Base-by-base conservation (phyloP, 2,329 filamentous ascomycete species). In the Aspergillus neotritici region DNA sequence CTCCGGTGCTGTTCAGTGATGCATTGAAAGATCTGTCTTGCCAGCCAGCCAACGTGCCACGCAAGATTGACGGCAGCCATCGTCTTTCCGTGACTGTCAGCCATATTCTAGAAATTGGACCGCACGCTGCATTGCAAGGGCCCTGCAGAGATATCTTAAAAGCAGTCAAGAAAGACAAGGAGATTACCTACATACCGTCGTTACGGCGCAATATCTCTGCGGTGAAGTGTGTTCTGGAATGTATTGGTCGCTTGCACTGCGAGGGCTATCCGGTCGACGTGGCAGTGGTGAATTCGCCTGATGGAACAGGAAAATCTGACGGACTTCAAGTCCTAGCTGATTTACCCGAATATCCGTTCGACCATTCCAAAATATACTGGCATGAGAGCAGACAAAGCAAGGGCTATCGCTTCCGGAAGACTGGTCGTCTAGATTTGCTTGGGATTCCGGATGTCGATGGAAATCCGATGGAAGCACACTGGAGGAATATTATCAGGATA, bases 401-500 rank as follows among this genome's bases (percentile, higher is more conserved):
- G 11, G 54, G 53, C 11, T 32, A 54, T 16, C 47, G 56, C 1
- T 54, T 58, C 32, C 40, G 47, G 4, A 28, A 30, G n/a, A 31
- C 25, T 8, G 21, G 28, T 1, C 32, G 49, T 5, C 36, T 38
- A 16, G 48, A 52, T 31, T 34, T 57, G 9, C 35, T 57, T 3
- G 57, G 57, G 4, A 29, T 42, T 0, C 53, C 44, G 4, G 37
- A 33, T 5, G 25, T 33, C 5, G 43, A 57, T n/a, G 52, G 42
- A 31, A 55, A 53, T 12, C 49, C 48, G 4, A 35, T 49, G 10
- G 55, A 57, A 34, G 54, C 62, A 0, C 49, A 40, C 29, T 77
- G 74, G 74, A 61, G 72, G 7, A 70, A 71, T 38, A 57, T 71
- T 13, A 58, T 75, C 8, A 61, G 64, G 0, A 41, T 69, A 0